Percentiles rank a stretch among this genome's conserved stretches.
These are phyloP conservation scores for Bacterosira constricta DNA, from an alignment of 108 stramenopile genomes.

Conservation along the genomic window DNA sequence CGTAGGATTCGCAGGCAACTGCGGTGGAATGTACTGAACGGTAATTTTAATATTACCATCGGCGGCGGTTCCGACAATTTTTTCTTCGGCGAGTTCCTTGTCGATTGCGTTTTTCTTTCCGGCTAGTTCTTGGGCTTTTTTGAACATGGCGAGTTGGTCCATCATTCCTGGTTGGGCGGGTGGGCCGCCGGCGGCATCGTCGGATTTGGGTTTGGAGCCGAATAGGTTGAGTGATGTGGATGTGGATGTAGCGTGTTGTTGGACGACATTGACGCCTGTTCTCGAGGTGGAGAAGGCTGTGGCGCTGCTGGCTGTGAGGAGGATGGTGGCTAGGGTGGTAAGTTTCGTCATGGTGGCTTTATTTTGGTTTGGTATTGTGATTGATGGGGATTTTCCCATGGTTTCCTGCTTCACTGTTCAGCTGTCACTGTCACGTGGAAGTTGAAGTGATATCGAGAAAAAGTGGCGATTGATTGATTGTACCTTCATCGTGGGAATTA, in stretches of 20 bases:
- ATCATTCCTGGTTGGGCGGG: conserved; percentile 75
- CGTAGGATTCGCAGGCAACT: conserved; percentile 83
- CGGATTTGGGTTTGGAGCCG: conserved; percentile 59
- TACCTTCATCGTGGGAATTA: too few relatives aligned
- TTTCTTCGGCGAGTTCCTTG: conserved; percentile 61
- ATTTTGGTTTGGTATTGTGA: not conserved
- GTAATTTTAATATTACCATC: conserved; percentile 74
- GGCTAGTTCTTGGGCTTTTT: conserved; percentile 89
- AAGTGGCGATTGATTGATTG: not conserved
- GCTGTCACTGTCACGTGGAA: not conserved
- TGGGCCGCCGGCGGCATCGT: conserved; percentile 22
- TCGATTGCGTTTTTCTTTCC: conserved; percentile 76
- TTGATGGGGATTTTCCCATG: too few relatives aligned
- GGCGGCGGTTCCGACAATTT: conserved; percentile 58
- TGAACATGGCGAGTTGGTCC: conserved; percentile 92
- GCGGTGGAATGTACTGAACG: conserved; percentile 72
- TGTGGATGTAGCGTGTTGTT: conserved; percentile 11
- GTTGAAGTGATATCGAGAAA: not conserved
- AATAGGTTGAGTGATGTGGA: conserved; percentile 62
- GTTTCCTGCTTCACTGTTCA: too few relatives aligned
- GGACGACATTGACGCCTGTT: not conserved
- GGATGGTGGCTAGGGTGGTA: conserved; percentile 29
- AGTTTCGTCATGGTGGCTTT: conserved; percentile 41
- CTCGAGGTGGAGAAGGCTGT: conserved; percentile 51
- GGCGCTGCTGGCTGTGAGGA: conserved; percentile 34